Base-by-base conservation (phyloP, 1,284 basidiomycete species). In the Athelia psychrophila region DNA sequence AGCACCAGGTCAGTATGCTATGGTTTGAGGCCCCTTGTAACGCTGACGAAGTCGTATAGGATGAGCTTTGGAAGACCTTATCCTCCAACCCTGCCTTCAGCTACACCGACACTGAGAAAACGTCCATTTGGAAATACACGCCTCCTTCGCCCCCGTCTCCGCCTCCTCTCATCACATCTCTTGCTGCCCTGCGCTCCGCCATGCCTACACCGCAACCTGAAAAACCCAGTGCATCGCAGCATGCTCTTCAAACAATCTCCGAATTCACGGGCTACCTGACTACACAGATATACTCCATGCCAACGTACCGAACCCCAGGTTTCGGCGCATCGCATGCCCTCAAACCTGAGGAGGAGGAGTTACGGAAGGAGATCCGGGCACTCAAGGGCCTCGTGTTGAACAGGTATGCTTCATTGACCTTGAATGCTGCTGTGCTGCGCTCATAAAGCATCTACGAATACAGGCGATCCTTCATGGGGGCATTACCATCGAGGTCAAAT, bases 261-360 rank as follows among this genome's bases (percentile, higher is more conserved):
- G 81, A 84, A 56, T 77, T 87, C 55, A 87, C 84, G 1, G 84
- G 84, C 3, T 86, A 85, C 64, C 74, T 88, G 58, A 80, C 80
- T 46, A 75, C 81, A 8, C 81, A 85, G 55, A 75, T 84, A 5
- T 86, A 85, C 60, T 57, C 73, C 25, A 72, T 66, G 4, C 58
- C 59, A 18, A 70, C 58, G 63, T 69, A 49, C 61, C 69, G 13
- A 61, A 74, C 40, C 63, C 67, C 50, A 50, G 60, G 24, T 56
- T 64, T n/a, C 65, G 64, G 36, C 58, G 61, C 27, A 56, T 56
- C 9, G 57, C 60, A 22, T 62, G 66, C 16, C 35, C 56, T 13
- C 18, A 66, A 58, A 54, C 73, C 79, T 13, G 74, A 76, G 46
- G 82, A 84, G 65, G 85, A 86, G 54, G 84, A 86, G 48, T 64